Percentiles rank a stretch among this genome's conserved stretches.
Conservation (phyloP, 371 early-diverging fungal genomes). For the Mortierella sp. region DNA sequence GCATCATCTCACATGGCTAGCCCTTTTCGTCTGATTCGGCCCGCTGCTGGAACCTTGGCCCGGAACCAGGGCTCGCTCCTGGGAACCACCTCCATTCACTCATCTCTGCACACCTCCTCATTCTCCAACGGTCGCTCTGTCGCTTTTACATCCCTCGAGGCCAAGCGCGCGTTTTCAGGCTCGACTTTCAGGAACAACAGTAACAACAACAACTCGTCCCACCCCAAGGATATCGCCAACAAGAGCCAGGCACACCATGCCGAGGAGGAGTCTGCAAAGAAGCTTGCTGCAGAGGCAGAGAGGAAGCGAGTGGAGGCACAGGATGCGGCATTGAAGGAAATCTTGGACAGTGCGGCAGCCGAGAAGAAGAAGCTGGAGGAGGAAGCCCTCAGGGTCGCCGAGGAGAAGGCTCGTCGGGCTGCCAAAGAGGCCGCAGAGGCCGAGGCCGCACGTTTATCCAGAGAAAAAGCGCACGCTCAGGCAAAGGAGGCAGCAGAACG, state of each 20-base stretch:
- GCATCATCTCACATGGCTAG: slow-evolving; percentile 30
- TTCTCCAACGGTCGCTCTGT: slow-evolving; percentile 16
- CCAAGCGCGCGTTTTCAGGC: slow-evolving; percentile 25
- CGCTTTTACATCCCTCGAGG: slow-evolving; percentile 5
- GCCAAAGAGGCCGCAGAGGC: slow-evolving; percentile 35
- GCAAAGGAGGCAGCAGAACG: neutral
- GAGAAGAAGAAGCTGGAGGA: slow-evolving; percentile 46
- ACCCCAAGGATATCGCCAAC: neutral
- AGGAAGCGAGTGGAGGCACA: slow-evolving; percentile 39
- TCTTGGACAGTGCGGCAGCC: slow-evolving; percentile 53
- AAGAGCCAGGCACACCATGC: neutral
- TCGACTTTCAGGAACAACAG: slow-evolving; percentile 12
- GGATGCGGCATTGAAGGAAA: slow-evolving; percentile 50
- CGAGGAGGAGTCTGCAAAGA: slow-evolving; percentile 22
- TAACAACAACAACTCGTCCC: neutral
- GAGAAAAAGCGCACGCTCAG: neutral
- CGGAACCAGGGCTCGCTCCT: slow-evolving; percentile 1
- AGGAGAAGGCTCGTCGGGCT: slow-evolving; percentile 30
- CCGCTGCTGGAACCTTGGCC: slow-evolving; percentile 19
- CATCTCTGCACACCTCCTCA: neutral
- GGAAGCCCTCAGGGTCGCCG: slow-evolving; percentile 20
- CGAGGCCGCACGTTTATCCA: neutral
- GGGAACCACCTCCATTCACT: neutral
- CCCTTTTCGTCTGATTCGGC: slow-evolving; percentile 32
- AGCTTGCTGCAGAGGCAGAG: slow-evolving; percentile 28